phyloP scores from a whole-genome alignment of 2,329 filamentous ascomycete genomes.

The Monilinia polystroma region DNA sequence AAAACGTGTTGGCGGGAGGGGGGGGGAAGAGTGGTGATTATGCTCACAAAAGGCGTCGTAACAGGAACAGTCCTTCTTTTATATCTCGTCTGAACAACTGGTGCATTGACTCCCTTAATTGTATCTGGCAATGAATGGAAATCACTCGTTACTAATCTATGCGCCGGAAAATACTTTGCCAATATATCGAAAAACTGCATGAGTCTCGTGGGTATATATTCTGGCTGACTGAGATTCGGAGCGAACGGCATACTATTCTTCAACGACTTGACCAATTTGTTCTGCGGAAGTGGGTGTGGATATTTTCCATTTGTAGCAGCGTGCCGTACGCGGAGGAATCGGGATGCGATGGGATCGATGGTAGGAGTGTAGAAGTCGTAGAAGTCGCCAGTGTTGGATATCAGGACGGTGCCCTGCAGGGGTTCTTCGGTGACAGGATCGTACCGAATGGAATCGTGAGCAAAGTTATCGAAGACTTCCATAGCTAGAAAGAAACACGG shows the following conservation, averaged over 20 bases:
- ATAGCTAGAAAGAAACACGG: conserved; percentile 98
- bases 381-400: conserved; percentile 83
- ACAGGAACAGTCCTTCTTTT: conserved; percentile 85
- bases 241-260: conserved; percentile 66
- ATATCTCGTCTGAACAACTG: conserved; percentile 94
- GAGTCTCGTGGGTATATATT: conserved; percentile 90
- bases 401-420: conserved; percentile 83
- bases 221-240: conserved; percentile 74
- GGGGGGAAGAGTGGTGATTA: background rate
- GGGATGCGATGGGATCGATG: conserved; percentile 77
- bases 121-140: conserved; percentile 85
- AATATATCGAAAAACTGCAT: conserved; percentile 97
- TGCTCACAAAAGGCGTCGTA: conserved; percentile 78
- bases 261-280: conserved; percentile 58
- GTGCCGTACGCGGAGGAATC: conserved; percentile 82
- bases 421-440: conserved; percentile 77
- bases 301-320: conserved; percentile 67
- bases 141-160: conserved; percentile 85
- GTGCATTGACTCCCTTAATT: conserved; percentile 80
- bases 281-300: conserved; percentile 57
- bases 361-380: conserved; percentile 86
- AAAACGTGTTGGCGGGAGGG: background rate
- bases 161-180: conserved; percentile 82
- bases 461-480: conserved; percentile 98
- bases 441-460: conserved; percentile 92